Conservation (phyloP, 306 rosid genomes). For the Citrullus mucosospermus region DNA sequence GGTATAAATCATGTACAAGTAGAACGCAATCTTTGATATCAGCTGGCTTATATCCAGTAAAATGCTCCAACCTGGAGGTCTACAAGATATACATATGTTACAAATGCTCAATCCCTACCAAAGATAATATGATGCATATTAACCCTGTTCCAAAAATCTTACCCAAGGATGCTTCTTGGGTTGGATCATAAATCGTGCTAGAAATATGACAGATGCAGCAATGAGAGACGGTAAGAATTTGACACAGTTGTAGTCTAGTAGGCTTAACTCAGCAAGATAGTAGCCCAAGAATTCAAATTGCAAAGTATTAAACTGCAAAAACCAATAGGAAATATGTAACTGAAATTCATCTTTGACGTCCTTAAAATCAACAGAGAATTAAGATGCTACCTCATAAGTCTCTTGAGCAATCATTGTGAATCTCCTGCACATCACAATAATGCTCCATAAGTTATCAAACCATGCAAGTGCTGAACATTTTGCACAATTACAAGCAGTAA, state of each 20-base stretch:
- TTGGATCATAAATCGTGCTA: conserved; percentile 46
- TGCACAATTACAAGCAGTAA: neutral
- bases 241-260: conserved; percentile 66
- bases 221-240: conserved; percentile 80
- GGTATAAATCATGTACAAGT: conserved; percentile 58
- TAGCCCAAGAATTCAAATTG: conserved; percentile 53
- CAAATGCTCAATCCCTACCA: conserved; percentile 5
- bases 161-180: conserved; percentile 75
- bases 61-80: conserved; percentile 30
- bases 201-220: conserved; percentile 64
- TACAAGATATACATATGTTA: conserved; percentile 19
- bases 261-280: conserved; percentile 81
- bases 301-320: conserved; percentile 29
- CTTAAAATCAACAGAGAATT: neutral
- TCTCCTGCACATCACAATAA: conserved; percentile 38
- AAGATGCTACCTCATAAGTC: conserved; percentile 27
- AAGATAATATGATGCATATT: neutral
- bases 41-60: conserved; percentile 46
- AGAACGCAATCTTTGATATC: conserved; percentile 57
- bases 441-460: neutral
- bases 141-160: conserved; percentile 1
- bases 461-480: neutral
- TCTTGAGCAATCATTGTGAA: conserved; percentile 39
- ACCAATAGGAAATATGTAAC: neutral
- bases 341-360: neutral